phyloP scores from a whole-genome alignment of 2,329 filamentous ascomycete species.

The Epichloe glyceriae region DNA sequence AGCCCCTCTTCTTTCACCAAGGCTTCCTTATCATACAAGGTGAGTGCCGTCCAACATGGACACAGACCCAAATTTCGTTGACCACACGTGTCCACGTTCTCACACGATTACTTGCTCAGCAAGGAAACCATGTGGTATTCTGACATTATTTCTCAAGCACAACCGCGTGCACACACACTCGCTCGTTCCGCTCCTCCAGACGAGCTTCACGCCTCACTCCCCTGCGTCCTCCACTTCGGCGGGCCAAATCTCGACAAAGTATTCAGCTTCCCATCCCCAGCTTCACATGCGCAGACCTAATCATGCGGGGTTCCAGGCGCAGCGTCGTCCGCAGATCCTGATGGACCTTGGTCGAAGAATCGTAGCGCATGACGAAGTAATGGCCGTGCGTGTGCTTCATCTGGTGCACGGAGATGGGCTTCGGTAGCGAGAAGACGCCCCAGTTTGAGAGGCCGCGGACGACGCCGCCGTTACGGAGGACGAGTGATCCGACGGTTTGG shows the following conservation, averaged over 20 bases:
- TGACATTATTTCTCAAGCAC: background rate
- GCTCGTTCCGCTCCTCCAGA: background rate
- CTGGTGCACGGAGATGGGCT: constrained; percentile 67
- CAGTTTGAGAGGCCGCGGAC: constrained; percentile 90
- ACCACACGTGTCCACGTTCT: no score
- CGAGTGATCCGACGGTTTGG: constrained; percentile 65
- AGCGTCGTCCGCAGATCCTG: constrained; percentile 62
- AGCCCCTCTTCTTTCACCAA: background rate
- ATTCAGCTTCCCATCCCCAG: constrained; percentile 49
- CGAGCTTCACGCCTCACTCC: constrained; percentile 17
- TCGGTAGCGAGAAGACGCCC: constrained; percentile 82
- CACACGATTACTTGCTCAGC: no score
- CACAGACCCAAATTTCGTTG: no score
- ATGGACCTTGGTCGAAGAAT: constrained; percentile 62
- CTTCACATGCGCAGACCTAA: constrained; percentile 77
- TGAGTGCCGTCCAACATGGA: no score
- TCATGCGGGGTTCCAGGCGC: constrained; percentile 77
- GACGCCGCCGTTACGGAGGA: constrained; percentile 76
- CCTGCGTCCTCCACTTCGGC: constrained; percentile 33
- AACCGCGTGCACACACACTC: background rate
- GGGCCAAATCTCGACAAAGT: constrained; percentile 37
- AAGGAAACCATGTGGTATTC: no score
- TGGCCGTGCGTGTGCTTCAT: constrained; percentile 73
- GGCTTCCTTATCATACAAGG: background rate
- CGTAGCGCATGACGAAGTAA: constrained; percentile 98